These are phyloP conservation scores for Talaromyces proteolyticus DNA, from an alignment of 495 filamentous ascomycete genomes.

Conservation along the genomic window DNA sequence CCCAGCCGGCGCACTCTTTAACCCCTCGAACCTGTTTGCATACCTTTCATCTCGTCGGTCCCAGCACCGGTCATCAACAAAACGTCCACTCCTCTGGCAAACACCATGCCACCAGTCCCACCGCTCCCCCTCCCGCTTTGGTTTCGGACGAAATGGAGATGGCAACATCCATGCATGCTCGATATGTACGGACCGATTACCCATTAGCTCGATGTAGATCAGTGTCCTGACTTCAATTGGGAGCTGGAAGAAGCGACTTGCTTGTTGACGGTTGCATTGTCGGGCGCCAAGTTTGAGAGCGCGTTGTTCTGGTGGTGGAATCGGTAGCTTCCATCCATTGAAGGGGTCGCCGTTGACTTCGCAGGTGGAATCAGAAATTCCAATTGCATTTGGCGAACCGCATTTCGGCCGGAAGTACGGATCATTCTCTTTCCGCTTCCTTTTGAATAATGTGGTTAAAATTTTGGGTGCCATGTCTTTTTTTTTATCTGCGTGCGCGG, in stretches of 20 bases:
- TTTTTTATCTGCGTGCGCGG: no score
- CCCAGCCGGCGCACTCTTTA: not conserved
- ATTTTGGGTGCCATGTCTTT: slow-evolving; percentile 6
- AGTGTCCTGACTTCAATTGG: slow-evolving; percentile 8
- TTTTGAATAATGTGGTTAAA: slow-evolving; percentile 4
- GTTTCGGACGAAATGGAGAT: slow-evolving; percentile 7
- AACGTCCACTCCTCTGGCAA: slow-evolving; percentile 5
- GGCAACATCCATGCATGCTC: slow-evolving; percentile 6
- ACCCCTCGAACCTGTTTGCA: not conserved
- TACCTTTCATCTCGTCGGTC: slow-evolving; percentile 4
- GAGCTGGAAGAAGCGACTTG: slow-evolving; percentile 8
- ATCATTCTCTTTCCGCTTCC: no score
- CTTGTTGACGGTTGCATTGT: not conserved
- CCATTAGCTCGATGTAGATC: slow-evolving; percentile 15
- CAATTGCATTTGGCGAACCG: slow-evolving; percentile 5
- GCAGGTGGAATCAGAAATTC: slow-evolving; percentile 12
- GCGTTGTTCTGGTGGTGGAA: slow-evolving; percentile 5
- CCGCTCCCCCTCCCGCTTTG: not conserved
- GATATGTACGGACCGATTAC: slow-evolving; percentile 13
- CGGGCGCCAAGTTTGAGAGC: not conserved
- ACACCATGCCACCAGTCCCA: slow-evolving; percentile 14
- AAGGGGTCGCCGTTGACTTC: slow-evolving; percentile 11
- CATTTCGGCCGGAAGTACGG: not conserved
- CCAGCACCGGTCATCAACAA: not conserved
- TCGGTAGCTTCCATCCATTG: slow-evolving; percentile 14